phyloP scores from a whole-genome alignment of 2,329 filamentous ascomycete genomes.

The Plectosphaerella plurivora region DNA sequence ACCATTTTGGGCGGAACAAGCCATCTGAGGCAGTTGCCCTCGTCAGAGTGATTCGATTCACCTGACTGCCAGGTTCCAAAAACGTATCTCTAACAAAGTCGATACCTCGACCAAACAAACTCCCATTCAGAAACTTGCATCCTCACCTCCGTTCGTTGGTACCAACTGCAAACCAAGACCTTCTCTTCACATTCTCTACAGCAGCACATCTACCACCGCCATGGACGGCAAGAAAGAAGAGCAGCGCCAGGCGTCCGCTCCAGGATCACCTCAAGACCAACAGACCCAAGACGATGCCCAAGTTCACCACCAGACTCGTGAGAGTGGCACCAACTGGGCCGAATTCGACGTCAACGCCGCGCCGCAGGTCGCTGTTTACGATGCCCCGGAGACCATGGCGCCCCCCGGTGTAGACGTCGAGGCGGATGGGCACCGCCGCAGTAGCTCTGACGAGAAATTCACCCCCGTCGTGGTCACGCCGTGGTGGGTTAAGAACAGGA shows the following conservation, averaged over 20 bases:
- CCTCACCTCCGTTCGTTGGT: no score
- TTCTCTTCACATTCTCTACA: no score
- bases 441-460: not conserved
- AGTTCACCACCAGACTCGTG: not conserved
- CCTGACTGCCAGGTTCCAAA: no score
- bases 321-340: not conserved
- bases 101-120: no score
- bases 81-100: no score
- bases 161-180: no score
- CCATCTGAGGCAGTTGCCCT: no score
- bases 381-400: slow-evolving; percentile 7
- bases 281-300: not conserved
- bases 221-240: not conserved
- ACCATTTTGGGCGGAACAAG: no score
- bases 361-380: slow-evolving; percentile 5
- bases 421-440: not conserved
- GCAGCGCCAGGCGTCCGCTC: not conserved
- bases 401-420: not conserved
- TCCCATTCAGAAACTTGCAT: no score
- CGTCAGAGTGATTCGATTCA: no score
- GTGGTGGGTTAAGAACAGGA: not conserved
- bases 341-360: slow-evolving; percentile 6
- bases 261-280: not conserved
- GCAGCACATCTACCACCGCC: not conserved
- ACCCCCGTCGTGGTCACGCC: not conserved